phyloP scores from a whole-genome alignment of 208 protist genomes.

The Naegleria gruberi region DNA sequence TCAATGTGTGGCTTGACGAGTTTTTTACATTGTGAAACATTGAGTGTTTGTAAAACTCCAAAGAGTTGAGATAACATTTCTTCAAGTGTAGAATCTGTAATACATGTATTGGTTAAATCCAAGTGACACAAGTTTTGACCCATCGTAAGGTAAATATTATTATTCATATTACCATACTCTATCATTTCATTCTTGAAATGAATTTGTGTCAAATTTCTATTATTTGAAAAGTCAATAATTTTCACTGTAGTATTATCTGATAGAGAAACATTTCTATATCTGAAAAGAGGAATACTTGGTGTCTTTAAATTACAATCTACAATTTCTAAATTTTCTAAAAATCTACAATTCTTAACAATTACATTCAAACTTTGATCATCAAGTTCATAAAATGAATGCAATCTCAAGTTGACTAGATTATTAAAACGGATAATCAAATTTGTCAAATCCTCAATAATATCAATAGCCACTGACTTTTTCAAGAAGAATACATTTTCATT shows the following conservation, averaged over 20 bases:
- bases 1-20: neutral
- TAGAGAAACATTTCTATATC: neutral
- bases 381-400: neutral
- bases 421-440: neutral
- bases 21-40: neutral
- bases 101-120: neutral
- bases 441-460: neutral
- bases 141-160: neutral
- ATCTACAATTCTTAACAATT: neutral
- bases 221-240: neutral
- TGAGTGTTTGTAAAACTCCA: neutral
- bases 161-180: neutral
- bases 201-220: neutral
- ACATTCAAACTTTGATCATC: neutral
- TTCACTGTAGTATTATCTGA: neutral
- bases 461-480: neutral
- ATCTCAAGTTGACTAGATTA: neutral
- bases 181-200: neutral
- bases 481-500: slow-evolving; percentile 6
- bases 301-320: neutral
- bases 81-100: neutral
- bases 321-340: neutral
- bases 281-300: neutral
- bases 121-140: neutral
- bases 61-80: neutral